phyloP scores from a whole-genome alignment of 2,329 filamentous ascomycete genomes.

The Arachnomyces sp. region DNA sequence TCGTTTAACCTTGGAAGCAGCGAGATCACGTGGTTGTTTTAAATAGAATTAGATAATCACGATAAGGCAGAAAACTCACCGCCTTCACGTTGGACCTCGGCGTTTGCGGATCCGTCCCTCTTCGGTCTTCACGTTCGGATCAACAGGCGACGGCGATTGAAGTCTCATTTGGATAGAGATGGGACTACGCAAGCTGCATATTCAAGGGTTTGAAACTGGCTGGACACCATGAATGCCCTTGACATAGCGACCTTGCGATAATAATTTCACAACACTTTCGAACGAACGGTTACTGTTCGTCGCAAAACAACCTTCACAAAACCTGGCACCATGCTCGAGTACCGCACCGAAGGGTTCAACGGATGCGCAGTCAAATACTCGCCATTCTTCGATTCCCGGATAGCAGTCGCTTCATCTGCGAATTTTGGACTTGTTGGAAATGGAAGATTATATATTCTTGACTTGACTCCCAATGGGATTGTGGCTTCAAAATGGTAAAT shows the following conservation, averaged over 20 bases:
- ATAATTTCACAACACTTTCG: neutral
- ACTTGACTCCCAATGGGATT: slow-evolving; percentile 74
- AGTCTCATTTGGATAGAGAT: no score
- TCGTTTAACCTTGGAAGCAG: no score
- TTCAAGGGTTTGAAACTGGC: no score
- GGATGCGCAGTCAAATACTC: slow-evolving; percentile 98
- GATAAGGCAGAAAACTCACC: no score
- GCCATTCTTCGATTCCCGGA: slow-evolving; percentile 90
- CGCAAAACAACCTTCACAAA: slow-evolving; percentile 2
- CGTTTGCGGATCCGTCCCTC: no score
- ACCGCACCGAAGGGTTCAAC: slow-evolving; percentile 86
- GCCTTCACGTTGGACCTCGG: no score
- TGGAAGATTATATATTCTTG: slow-evolving; percentile 77
- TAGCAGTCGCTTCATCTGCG: slow-evolving; percentile 82
- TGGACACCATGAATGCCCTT: neutral
- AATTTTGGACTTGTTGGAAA: slow-evolving; percentile 98
- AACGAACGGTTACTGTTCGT: no score
- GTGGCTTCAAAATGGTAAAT: slow-evolving; percentile 71
- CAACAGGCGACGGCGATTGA: no score
- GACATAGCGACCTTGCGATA: neutral
- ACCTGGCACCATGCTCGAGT: slow-evolving; percentile 69
- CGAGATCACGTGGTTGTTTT: no score
- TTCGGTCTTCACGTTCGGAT: no score
- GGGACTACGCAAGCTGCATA: no score
- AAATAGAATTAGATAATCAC: no score